Evolutionary conservation across 139 green algal genomes (phyloP).

Genomic region (Raphidocelis subcapitata): DNA sequence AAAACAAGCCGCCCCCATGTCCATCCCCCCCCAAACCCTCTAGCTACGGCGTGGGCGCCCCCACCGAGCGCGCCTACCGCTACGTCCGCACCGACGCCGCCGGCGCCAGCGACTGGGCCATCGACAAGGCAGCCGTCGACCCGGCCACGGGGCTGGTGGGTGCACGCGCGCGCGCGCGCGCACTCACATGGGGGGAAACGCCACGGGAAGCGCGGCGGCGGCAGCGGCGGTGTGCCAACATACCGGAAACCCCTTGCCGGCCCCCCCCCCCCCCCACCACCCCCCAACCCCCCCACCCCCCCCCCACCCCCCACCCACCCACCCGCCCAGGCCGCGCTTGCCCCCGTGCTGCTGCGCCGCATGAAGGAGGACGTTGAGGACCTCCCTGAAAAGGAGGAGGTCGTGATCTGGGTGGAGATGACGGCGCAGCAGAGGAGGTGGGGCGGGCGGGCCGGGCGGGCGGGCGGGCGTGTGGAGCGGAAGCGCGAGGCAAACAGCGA

Average conservation of each 20-base stretch:
- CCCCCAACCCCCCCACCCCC: too few relatives aligned
- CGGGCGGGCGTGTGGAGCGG: too few relatives aligned
- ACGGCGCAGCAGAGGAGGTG: conserved; percentile 72
- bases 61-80: not conserved
- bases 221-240: too few relatives aligned
- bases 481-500: too few relatives aligned
- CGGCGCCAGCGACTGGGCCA: not conserved
- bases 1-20: not conserved
- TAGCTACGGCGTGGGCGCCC: not conserved
- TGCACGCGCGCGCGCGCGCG: too few relatives aligned
- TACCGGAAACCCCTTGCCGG: not conserved
- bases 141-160: not conserved
- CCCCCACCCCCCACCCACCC: too few relatives aligned
- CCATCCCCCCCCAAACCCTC: not conserved
- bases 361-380: conserved; percentile 98
- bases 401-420: conserved; percentile 87
- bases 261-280: too few relatives aligned
- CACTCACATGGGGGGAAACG: too few relatives aligned
- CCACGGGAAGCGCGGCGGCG: too few relatives aligned
- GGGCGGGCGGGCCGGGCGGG: too few relatives aligned
- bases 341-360: conserved; percentile 86
- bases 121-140: not conserved
- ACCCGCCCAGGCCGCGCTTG: conserved; percentile 71
- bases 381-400: conserved; percentile 96
- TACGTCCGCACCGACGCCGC: too few relatives aligned